Base-by-base conservation (phyloP, 2,329 filamentous ascomycete species). In the Pseudocercospora fijiensis region DNA sequence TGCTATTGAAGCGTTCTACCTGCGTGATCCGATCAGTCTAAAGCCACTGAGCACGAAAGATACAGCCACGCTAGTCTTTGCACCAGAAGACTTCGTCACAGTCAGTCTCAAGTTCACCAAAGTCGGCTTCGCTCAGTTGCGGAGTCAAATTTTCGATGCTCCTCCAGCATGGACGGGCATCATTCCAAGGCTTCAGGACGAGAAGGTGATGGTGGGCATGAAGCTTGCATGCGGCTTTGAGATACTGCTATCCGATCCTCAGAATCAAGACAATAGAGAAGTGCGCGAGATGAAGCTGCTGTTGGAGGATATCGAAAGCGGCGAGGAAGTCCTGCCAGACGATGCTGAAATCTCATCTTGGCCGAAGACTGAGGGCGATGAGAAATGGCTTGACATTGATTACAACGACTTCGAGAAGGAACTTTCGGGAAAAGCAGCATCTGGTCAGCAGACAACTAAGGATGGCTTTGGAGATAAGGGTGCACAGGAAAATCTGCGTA, bases 191-290 rank as follows among this genome's bases (percentile, higher is more conserved):
- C 70, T 74, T 18, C 60, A 68, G 5, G 66, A 75, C 74, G 61
- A 78, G 74, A 70, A 81, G 56, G 78, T 81, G 1, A 89, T 94
- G 61, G 80, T 90, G 45, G 93, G 93, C 10, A 94, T 97, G 88
- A 98, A 98, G 75, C 78, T 98, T 9, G 85, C 91, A 0, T 92
- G 89, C 70, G 95, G 94, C 0, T 92, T 96, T 72, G 94, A 99
- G 77, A 95, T 98, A 84, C 82, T 98, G 56, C 79, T 92, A 0
- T 80, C 81, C 9, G 86, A 90, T 69, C 84, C 87, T 0, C 84
- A 89, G 43, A 88, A 88, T 64, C 86, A 85, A 67, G 87, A 91
- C 68, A 90, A 85, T 68, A 83, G 88, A 8, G 77, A 84, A 0
- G 89, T 91, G 4, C 83, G 91, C 37, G 92, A 96, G 76, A 86